phyloP scores from a whole-genome alignment of 2,329 filamentous ascomycete species.

The Clarireedia hainanense region DNA sequence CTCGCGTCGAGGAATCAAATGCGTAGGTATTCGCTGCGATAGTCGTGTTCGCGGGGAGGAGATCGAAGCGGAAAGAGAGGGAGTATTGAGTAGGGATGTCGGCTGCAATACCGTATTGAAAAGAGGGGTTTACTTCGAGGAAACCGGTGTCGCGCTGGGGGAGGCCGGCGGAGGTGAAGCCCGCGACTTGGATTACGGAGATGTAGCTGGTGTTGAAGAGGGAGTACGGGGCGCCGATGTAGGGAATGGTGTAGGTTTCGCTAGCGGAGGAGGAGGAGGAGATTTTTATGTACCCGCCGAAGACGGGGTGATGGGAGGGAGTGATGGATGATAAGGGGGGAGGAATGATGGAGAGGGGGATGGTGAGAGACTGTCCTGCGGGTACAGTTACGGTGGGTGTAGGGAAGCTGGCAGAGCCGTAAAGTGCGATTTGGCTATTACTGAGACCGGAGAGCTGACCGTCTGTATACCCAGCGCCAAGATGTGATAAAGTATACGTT shows the following conservation, averaged over 20 bases:
- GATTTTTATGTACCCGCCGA: conserved; percentile 22
- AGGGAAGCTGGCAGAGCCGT: conserved; percentile 19
- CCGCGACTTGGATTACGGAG: neutral
- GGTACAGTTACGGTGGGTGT: conserved; percentile 16
- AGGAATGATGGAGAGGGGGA: conserved; percentile 17
- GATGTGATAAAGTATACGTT: conserved; percentile 21
- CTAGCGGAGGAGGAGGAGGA: neutral
- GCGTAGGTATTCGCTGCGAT: neutral
- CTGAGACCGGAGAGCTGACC: conserved; percentile 12
- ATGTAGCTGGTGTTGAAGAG: conserved; percentile 15
- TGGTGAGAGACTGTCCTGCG: conserved; percentile 12
- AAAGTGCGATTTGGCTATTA: conserved; percentile 18
- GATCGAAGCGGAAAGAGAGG: conserved; percentile 5
- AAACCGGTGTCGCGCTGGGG: neutral
- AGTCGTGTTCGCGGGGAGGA: conserved; percentile 7
- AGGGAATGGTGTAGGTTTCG: conserved; percentile 20
- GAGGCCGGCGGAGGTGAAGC: neutral
- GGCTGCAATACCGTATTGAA: conserved; percentile 1
- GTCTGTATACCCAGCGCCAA: conserved; percentile 21
- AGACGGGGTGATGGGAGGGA: conserved; percentile 20
- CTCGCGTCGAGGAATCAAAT: neutral
- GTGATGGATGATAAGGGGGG: conserved; percentile 9
- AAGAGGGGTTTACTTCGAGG: conserved; percentile 1
- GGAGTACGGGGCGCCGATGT: conserved; percentile 23
- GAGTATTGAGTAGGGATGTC: conserved; percentile 2